A percentile compares a stretch with the other conserved stretches of the same genome.
These are phyloP conservation scores for Oryza rufipogon DNA, from an alignment of 176 grass and related monocot genomes.

Conservation along the genomic window DNA sequence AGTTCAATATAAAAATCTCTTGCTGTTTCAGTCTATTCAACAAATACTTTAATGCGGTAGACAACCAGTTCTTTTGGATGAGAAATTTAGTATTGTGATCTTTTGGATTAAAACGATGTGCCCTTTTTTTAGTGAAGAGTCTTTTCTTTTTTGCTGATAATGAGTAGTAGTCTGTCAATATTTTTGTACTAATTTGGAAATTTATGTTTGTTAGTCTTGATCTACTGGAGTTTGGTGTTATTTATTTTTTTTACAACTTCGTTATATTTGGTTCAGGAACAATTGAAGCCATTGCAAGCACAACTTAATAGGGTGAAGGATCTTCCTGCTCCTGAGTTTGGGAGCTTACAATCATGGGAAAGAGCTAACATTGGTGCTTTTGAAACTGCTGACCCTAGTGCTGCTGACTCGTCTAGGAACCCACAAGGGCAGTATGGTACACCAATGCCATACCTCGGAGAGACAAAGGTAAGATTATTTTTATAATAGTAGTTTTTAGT, in stretches of 20 bases:
- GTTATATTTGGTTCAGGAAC: slow-evolving; percentile 59
- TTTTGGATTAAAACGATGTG: not conserved
- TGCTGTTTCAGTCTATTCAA: slow-evolving; percentile 11
- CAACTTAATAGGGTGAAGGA: slow-evolving; percentile 87
- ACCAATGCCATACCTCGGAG: slow-evolving; percentile 85
- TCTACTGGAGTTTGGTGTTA: slow-evolving; percentile 26
- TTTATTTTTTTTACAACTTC: not conserved
- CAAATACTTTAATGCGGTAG: slow-evolving; percentile 11
- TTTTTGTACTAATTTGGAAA: slow-evolving; percentile 8
- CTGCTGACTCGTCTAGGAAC: slow-evolving; percentile 67
- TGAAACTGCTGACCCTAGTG: slow-evolving; percentile 58
- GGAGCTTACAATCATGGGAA: slow-evolving; percentile 92
- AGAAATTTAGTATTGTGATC: slow-evolving; percentile 7
- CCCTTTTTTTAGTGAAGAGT: not conserved
- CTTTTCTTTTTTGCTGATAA: not conserved
- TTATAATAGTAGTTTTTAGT: not conserved
- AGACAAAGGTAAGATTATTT: slow-evolving; percentile 67
- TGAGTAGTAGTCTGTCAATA: slow-evolving; percentile 9
- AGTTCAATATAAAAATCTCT: slow-evolving; percentile 18
- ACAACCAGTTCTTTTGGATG: slow-evolving; percentile 34
- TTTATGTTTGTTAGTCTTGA: slow-evolving; percentile 25
- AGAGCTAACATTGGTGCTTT: slow-evolving; percentile 65
- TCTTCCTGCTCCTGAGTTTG: slow-evolving; percentile 91
- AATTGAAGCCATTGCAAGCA: slow-evolving; percentile 78
- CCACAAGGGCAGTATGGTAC: slow-evolving; percentile 87